Evolutionary conservation across 768 basidiomycete species (phyloP).

Genomic region (Tephrocybe rancida): DNA sequence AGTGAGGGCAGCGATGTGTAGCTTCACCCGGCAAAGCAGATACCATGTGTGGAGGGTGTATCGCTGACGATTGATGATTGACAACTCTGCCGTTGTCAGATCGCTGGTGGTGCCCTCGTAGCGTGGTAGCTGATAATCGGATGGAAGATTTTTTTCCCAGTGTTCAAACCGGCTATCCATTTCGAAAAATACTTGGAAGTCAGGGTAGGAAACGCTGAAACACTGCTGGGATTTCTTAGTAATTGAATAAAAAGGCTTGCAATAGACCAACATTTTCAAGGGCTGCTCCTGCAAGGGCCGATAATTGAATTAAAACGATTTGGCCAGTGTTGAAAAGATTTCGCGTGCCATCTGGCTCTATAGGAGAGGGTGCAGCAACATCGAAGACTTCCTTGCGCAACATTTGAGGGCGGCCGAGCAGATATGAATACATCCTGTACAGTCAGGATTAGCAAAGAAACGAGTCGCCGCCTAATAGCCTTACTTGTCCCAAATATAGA

Average conservation of each 20-base stretch:
- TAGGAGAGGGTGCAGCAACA: slow-evolving; percentile 35
- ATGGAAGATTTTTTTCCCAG: slow-evolving; percentile 45
- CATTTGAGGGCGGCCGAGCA: slow-evolving; percentile 48
- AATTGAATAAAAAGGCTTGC: not conserved
- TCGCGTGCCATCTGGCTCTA: slow-evolving; percentile 30
- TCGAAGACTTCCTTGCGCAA: slow-evolving; percentile 36
- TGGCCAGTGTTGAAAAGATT: slow-evolving; percentile 40
- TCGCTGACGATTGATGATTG: slow-evolving; percentile 39
- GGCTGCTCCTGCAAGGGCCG: slow-evolving; percentile 41
- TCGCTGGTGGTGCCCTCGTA: slow-evolving; percentile 29
- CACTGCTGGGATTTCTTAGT: slow-evolving; percentile 25
- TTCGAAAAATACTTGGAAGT: slow-evolving; percentile 37
- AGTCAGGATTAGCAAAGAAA: slow-evolving; percentile 9
- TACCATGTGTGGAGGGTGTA: slow-evolving; percentile 51
- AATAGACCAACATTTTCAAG: slow-evolving; percentile 36
- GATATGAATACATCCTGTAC: slow-evolving; percentile 42
- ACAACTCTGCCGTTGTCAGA: slow-evolving; percentile 28
- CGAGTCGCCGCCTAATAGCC: slow-evolving; percentile 13
- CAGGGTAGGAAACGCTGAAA: slow-evolving; percentile 34
- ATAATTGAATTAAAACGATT: slow-evolving; percentile 36
- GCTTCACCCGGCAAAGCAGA: slow-evolving; percentile 43
- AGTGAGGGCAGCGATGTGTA: slow-evolving; percentile 45
- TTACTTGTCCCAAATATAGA: slow-evolving; percentile 46
- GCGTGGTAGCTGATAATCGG: slow-evolving; percentile 38
- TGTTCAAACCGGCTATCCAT: slow-evolving; percentile 44